Base-by-base conservation (phyloP, 1,284 basidiomycete genomes). In the Pseudozyma tsukubaensis region DNA sequence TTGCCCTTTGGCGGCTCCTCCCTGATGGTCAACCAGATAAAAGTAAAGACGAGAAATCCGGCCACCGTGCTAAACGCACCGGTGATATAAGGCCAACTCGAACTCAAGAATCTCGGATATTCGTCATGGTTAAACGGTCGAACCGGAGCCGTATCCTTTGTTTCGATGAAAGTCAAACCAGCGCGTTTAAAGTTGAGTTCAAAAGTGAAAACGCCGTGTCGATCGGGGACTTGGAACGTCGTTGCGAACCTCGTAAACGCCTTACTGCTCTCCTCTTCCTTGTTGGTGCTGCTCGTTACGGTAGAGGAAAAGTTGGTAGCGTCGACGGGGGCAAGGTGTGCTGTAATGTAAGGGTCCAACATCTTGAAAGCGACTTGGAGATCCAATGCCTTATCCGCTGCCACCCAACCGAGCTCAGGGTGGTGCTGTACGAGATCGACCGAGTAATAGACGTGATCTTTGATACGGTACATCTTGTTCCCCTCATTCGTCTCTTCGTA, bases 181-280 rank as follows among this genome's bases (percentile, higher is more conserved):
- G 90, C 90, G 58, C 96, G 90, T 83, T 92, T 93, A 86, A 94
- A 91, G 85, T 95, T 89, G 47, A 97, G 87, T 29, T 93, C 88
- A 84, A 99, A 95, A 83, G 97, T 97, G 89, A 97, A 99, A 13
- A 99, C 97, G 47, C 97, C 96, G 84, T 99, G 97, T 60, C 94
- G 87, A 86, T 98, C 96, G 3, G 96, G 96, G 3, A 91, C 90
- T 44, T 90, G 89, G 89, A 99, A 95, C 2, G 88, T 89, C 4
- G 91, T 88, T 11, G 88, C 87, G 86, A 94, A 97, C 70, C 76
- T 62, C 13, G 88, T 89, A 48, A 54, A 19, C 11, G 78, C 59
- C n/a, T n/a, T n/a, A n/a, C 72, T 51, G 35, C 35, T 51, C 24
- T 47, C 40, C 32, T 43, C 14, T 35, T 9, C 19, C 18, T 35